Percentiles rank a stretch among this genome's conserved stretches.
phyloP scores from a whole-genome alignment of 257 asterid species.

The Nicotiana benthamiana region DNA sequence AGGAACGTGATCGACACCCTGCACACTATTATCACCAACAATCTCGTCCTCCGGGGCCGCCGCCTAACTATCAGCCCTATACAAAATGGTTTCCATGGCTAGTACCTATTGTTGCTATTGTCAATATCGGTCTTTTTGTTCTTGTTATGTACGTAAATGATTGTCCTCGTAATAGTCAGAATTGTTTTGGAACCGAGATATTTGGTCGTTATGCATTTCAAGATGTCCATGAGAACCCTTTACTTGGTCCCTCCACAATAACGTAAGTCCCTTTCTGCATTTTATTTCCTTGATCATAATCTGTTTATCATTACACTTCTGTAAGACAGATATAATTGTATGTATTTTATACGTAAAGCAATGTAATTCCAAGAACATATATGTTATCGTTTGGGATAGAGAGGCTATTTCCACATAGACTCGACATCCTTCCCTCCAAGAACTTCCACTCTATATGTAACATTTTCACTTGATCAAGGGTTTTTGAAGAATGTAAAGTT shows the following conservation, averaged over 20 bases:
- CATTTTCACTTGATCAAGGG: background rate
- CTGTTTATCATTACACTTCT: background rate
- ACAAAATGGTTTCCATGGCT: constrained; percentile 79
- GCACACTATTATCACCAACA: background rate
- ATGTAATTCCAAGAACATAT: too few relatives aligned
- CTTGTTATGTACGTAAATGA: constrained; percentile 54
- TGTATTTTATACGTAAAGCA: background rate
- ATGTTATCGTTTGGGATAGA: too few relatives aligned
- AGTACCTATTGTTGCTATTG: constrained; percentile 51
- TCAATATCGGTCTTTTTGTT: constrained; percentile 47
- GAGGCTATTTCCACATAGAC: too few relatives aligned
- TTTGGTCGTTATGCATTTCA: constrained; percentile 80
- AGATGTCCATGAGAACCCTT: constrained; percentile 62
- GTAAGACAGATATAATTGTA: background rate
- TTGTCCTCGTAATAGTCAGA: constrained; percentile 47
- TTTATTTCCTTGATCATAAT: background rate
- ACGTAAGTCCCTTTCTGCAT: constrained; percentile 32
- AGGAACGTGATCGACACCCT: background rate
- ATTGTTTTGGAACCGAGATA: constrained; percentile 37
- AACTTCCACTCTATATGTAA: too few relatives aligned
- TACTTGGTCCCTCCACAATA: constrained; percentile 86
- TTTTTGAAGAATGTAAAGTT: background rate
- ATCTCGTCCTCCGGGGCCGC: constrained; percentile 9
- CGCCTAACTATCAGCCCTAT: constrained; percentile 20
- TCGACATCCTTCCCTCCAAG: too few relatives aligned